Base-by-base conservation (phyloP, 164 flowering plant genomes). In the Magnolia changhungtana region DNA sequence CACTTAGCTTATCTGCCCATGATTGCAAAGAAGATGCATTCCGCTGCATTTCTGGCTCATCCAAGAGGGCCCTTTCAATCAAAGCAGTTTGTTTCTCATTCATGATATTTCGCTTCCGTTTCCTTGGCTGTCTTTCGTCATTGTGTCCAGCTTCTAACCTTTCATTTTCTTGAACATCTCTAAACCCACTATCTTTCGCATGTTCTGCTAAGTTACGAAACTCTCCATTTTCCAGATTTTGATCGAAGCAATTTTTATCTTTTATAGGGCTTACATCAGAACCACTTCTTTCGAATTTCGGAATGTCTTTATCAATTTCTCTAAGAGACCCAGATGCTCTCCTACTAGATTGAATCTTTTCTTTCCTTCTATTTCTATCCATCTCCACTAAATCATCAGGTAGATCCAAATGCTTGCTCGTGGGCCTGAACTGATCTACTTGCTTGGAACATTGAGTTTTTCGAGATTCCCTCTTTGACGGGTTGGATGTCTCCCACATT, bases 31-130 rank as follows among this genome's bases (percentile, higher is more conserved):
- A 77, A 77, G 90, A 81, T 50, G 94, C 81, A 84, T 94, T 88
- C 70, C 95, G 86, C 85, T 93, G 98, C 98, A 96, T 88, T 65
- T 89, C 92, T 80, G 99, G 99, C 84, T 96, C 98, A 70, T 86
- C 93, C 79, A 88, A 61, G 31, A 96, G 92, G 29, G 93, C 99
- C 77, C 75, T 84, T 83, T 96, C 99, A 73, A 96, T 87, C 4
- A 92, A 51, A 16, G 81, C 65, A 16, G 90, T 86, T 81, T 96
- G 98, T 68, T 83, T 83, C 31, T 90, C 95, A 81, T 92, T 96
- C 99, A 96, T 93, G 72, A 96, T 86, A 63, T 90, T 89, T 74
- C 98, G 86, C 82, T 94, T 96, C 76, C 99, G 83, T 83, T 94
- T 96, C 61, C 89, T 88, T 64, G 81, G 87, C 58, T 86, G 93